Base-by-base conservation (phyloP, 78 protist genomes). In the Chrysochromulina parva region DNA sequence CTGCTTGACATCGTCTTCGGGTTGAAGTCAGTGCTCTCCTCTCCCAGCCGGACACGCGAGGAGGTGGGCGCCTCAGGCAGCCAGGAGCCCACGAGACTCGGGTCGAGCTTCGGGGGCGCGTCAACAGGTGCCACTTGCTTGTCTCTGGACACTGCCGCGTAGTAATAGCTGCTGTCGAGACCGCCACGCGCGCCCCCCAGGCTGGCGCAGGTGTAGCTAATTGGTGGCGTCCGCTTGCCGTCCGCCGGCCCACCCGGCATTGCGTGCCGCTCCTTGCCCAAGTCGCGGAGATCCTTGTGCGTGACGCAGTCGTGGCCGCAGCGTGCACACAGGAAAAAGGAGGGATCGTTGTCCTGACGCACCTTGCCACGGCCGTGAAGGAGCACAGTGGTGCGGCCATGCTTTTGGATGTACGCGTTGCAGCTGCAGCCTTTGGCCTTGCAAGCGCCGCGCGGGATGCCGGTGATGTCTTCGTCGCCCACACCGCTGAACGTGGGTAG, bases 141-240 rank as follows among this genome's bases (percentile, higher is more conserved):
- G 71, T 9, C 71, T 22, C 48, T n/a, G 13, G 54, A 9, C 26
- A 69, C 78, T 2, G 78, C 38, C n/a, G n/a, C 78, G 17, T 69
- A 69, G 50, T 69, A 69, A 17, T 69, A 69, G 24, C 24, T 26
- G 19, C 52, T 4, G 14, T n/a, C 50, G 17, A 69, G 50, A 3
- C 78, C 78, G 54, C 78, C 78, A 19, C 78, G 78, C n/a, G 78
- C 78, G 78, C 78, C 78, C 13, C 62, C 24, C 62, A 7, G 24
- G 24, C 62, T 13, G 13, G 62, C 24, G 13, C 24, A 14, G 62
- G 13, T 14, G 62, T 13, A 58, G 38, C 38, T 38, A 38, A 38
- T 38, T 38, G 38, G 38, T 38, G 38, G 38, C 38, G 38, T 38
- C 38, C 38, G 38, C 38, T 38, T 38, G 38, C 38, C 38, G 62